Conservation (phyloP, 176 grass and related monocot genomes). For the Eragrostis curvula region DNA sequence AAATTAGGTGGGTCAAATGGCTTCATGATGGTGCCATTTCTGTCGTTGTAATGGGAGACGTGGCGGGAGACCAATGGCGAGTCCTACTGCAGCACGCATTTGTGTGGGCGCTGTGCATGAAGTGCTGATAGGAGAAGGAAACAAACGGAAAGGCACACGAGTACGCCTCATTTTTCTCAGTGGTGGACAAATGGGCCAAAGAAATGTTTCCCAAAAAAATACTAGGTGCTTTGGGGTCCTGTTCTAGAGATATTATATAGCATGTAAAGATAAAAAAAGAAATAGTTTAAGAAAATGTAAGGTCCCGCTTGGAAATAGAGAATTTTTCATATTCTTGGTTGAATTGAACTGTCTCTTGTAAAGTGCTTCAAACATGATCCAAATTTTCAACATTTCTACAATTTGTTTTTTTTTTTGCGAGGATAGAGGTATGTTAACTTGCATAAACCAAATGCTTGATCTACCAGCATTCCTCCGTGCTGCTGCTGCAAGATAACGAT, state of each 20-base stretch:
- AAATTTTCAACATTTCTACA: not conserved
- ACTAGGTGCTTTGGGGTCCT: not conserved
- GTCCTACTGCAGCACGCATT: conserved; percentile 15
- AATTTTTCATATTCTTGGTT: not conserved
- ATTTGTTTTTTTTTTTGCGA: not conserved
- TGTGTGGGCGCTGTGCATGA: not conserved
- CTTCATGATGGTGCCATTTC: conserved; percentile 20
- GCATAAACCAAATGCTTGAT: too few species aligned
- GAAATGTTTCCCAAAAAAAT: not conserved
- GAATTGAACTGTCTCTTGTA: not conserved
- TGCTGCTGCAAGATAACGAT: not conserved
- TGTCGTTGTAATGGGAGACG: conserved; percentile 2
- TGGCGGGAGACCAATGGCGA: not conserved
- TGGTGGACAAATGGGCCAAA: not conserved
- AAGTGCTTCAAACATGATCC: not conserved
- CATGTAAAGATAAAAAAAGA: too few species aligned
- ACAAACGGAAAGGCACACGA: not conserved
- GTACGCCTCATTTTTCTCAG: not conserved
- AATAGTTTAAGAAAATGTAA: too few species aligned
- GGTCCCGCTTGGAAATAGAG: too few species aligned
- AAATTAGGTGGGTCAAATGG: conserved; percentile 30
- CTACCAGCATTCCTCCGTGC: not conserved
- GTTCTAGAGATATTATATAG: not conserved
- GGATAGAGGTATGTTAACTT: not conserved
- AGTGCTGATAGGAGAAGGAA: not conserved